phyloP scores from a whole-genome alignment of 257 asterid species.

The Pogostemon cablin region DNA sequence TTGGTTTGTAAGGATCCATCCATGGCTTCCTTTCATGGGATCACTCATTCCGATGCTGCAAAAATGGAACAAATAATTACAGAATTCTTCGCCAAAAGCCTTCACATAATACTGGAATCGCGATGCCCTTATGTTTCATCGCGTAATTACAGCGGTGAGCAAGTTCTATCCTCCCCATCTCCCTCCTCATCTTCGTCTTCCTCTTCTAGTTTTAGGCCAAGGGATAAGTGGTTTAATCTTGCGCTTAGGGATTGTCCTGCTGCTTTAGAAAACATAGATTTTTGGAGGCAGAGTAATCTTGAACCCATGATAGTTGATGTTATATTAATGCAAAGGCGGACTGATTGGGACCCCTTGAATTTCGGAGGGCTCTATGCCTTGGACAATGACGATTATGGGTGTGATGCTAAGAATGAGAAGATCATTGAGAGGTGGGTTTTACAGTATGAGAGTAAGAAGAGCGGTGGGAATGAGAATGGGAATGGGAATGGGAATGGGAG shows the following conservation, averaged over 20 bases:
- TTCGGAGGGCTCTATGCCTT: slow-evolving; percentile 51
- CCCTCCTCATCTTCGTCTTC: slow-evolving; percentile 73
- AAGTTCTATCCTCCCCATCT: slow-evolving; percentile 62
- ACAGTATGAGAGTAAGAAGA: slow-evolving; percentile 75
- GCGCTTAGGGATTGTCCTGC: slow-evolving; percentile 87
- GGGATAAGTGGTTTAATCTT: slow-evolving; percentile 89
- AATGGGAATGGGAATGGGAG: slow-evolving; percentile 45
- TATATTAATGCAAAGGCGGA: slow-evolving; percentile 57
- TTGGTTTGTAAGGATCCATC: slow-evolving; percentile 24
- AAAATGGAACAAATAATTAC: slow-evolving; percentile 88
- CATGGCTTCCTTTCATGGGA: slow-evolving; percentile 73
- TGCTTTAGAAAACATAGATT: slow-evolving; percentile 83
- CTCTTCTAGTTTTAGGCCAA: slow-evolving; percentile 64
- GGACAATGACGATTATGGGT: slow-evolving; percentile 57
- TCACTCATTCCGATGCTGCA: slow-evolving; percentile 67
- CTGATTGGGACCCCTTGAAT: slow-evolving; percentile 57
- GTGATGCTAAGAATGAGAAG: slow-evolving; percentile 54
- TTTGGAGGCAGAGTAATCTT: slow-evolving; percentile 79
- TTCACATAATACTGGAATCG: slow-evolving; percentile 86
- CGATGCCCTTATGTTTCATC: slow-evolving; percentile 85
- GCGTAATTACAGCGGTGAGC: slow-evolving; percentile 82
- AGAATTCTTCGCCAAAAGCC: slow-evolving; percentile 85
- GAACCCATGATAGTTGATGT: slow-evolving; percentile 91
- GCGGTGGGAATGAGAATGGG: slow-evolving; percentile 39
- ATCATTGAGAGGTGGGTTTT: slow-evolving; percentile 89